phyloP scores from a whole-genome alignment of 1,284 basidiomycete genomes.

The Cutaneotrichosporon daszewskae region DNA sequence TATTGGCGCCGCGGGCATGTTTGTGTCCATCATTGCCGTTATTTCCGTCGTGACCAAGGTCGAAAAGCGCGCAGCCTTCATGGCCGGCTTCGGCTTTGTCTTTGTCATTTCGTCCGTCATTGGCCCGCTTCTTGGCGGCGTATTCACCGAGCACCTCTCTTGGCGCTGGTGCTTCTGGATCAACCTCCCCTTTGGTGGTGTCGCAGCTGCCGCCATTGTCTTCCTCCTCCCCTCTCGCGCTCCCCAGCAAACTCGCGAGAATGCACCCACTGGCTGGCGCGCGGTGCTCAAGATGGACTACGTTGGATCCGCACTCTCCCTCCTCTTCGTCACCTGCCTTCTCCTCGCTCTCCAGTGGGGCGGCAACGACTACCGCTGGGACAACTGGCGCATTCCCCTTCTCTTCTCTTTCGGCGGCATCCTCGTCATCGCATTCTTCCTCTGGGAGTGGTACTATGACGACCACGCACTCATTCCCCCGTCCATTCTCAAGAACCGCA shows the following conservation, averaged over 20 bases:
- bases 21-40: slow-evolving; percentile 49
- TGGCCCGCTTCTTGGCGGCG: slow-evolving; percentile 47
- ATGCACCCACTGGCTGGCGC: slow-evolving; percentile 21
- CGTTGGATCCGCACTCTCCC: slow-evolving; percentile 46
- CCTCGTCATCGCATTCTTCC: slow-evolving; percentile 40
- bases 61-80: slow-evolving; percentile 47
- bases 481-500: slow-evolving; percentile 36
- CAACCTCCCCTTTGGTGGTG: slow-evolving; percentile 50
- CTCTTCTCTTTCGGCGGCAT: slow-evolving; percentile 47
- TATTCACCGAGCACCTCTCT: slow-evolving; percentile 49
- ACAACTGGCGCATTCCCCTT: slow-evolving; percentile 40
- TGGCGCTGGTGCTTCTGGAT: slow-evolving; percentile 53
- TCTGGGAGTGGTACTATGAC: slow-evolving; percentile 45
- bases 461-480: slow-evolving; percentile 40
- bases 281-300: slow-evolving; percentile 46
- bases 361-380: slow-evolving; percentile 42
- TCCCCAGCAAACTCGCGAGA: slow-evolving; percentile 48
- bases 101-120: slow-evolving; percentile 47
- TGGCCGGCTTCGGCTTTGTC: slow-evolving; percentile 40
- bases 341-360: slow-evolving; percentile 51
- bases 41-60: slow-evolving; percentile 46
- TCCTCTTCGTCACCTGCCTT: slow-evolving; percentile 46
- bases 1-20: slow-evolving; percentile 35
- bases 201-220: slow-evolving; percentile 43
- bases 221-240: slow-evolving; percentile 51